Evolutionary conservation across 148 eudicot species (phyloP).

Genomic region (Rhododendron mucronatum): DNA sequence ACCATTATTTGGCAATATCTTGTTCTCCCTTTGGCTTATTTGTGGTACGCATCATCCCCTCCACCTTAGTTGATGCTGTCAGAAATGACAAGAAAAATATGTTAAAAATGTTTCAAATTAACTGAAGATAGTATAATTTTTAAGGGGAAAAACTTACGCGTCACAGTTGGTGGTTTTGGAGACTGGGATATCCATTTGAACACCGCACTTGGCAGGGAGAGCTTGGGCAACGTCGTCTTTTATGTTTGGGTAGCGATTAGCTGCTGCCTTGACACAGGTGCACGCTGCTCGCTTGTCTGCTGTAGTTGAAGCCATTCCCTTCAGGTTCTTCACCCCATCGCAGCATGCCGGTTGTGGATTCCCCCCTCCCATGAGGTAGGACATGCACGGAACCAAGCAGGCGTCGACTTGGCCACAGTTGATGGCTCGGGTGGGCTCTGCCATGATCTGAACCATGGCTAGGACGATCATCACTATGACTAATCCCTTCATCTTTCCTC

Average conservation of each 20-base stretch:
- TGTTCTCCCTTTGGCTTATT: background rate
- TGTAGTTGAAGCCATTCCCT: slow-evolving; percentile 3
- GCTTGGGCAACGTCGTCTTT: slow-evolving; percentile 20
- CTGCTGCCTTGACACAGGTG: slow-evolving; percentile 25
- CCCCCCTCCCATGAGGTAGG: slow-evolving; percentile 17
- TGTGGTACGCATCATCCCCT: background rate
- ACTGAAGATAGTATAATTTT: too few species aligned
- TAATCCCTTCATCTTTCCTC: slow-evolving; percentile 19
- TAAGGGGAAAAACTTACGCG: background rate
- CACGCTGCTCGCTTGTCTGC: slow-evolving; percentile 13
- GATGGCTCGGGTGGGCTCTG: slow-evolving; percentile 14
- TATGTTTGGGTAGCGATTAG: slow-evolving; percentile 5
- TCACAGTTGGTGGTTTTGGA: slow-evolving; percentile 20
- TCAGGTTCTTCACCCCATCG: slow-evolving; percentile 12
- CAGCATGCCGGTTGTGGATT: slow-evolving; percentile 16
- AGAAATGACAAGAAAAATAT: background rate
- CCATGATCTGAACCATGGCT: slow-evolving; percentile 16
- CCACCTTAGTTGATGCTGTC: slow-evolving; percentile 5
- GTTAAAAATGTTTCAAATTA: too few species aligned
- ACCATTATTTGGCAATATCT: slow-evolving; percentile 1
- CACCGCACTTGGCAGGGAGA: slow-evolving; percentile 20
- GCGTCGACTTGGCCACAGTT: slow-evolving; percentile 20
- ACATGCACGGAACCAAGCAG: slow-evolving; percentile 11
- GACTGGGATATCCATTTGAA: slow-evolving; percentile 19
- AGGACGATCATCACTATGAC: slow-evolving; percentile 10